phyloP scores from a whole-genome alignment of 495 filamentous ascomycete genomes.

The Penicillium tannophilum region DNA sequence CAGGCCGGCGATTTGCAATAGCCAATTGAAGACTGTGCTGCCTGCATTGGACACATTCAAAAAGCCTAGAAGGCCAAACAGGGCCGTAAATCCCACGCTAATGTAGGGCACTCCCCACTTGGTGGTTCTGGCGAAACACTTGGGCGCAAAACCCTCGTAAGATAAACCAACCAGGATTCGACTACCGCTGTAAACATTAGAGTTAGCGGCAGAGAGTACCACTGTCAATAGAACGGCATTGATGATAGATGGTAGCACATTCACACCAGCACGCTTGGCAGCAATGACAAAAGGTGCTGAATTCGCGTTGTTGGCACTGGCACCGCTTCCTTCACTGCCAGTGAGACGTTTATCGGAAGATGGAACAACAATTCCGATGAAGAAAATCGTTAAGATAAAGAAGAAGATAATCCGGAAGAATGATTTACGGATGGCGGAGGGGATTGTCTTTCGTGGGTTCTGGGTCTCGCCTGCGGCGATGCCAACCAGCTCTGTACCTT shows the following conservation, averaged over 20 bases:
- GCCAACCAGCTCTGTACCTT: conserved; percentile 71
- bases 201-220: conserved; percentile 74
- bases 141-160: conserved; percentile 61
- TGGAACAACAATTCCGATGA: conserved; percentile 70
- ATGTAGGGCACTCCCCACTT: conserved; percentile 55
- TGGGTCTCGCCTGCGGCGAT: conserved; percentile 74
- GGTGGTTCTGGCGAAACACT: conserved; percentile 51
- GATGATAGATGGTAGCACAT: conserved; percentile 70
- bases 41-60: conserved; percentile 50
- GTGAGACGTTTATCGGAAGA: conserved; percentile 43
- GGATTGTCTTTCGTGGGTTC: conserved; percentile 70
- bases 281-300: conserved; percentile 69
- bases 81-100: conserved; percentile 50
- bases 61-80: conserved; percentile 55
- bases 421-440: conserved; percentile 71
- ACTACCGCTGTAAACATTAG: conserved; percentile 76
- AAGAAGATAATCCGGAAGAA: conserved; percentile 78
- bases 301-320: conserved; percentile 41
- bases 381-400: conserved; percentile 72
- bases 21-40: conserved; percentile 59
- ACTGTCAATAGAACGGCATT: conserved; percentile 77
- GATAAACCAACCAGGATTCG: conserved; percentile 66
- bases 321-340: conserved; percentile 48
- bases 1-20: conserved; percentile 63
- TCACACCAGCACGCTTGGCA: conserved; percentile 63